Base-by-base conservation (phyloP, 495 filamentous ascomycete species). In the Neurospora sp. region DNA sequence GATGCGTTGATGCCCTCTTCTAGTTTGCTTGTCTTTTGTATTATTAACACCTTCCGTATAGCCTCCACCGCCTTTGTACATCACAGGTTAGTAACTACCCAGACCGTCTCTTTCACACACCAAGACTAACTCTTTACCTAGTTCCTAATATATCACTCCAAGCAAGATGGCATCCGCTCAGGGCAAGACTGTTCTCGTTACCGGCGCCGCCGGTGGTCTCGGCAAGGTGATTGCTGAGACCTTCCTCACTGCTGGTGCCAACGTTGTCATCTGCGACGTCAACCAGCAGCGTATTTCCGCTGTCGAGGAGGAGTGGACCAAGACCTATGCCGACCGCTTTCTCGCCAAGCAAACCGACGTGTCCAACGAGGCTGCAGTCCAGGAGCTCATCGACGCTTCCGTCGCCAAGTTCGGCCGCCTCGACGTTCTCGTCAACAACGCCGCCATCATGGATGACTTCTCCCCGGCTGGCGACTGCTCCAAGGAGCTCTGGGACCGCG, bases 401-500 rank as follows among this genome's bases (percentile, higher is more conserved):
- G 79, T 81, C 11, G 75, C 78, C 35, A 77, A 76, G 74, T 85
- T 84, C 76, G 83, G 81, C 42, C 80, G 82, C 37, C 76, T 88
- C 38, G 86, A 88, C 71, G 75, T 86, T 18, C 78, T 87, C 12
- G 76, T 87, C 76, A 88, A 87, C 80, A 86, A 86, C 75, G 86
- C 85, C 35, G 87, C 83, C 74, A 78, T 85, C 75, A 85, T 85
- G 83, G 86, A 87, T 75, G 83, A 81, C 73, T 88, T 90, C 73
- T 85, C 86, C 41, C 86, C 87, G 38, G 85, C 87, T 14, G 88
- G 86, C 23, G 83, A 84, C 40, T 77, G 86, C 72, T 84, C 84
- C 60, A 83, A 82, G 72, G 82, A 81, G 37, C 74, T 85, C 7
- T 91, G 88, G 90, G 83, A 92, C 76, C 82, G 81, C 11, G 85